A percentile compares a stretch with the other conserved stretches of the same genome.
Conservation (phyloP, 2,329 filamentous ascomycete species). For the Fusarium paranaense region DNA sequence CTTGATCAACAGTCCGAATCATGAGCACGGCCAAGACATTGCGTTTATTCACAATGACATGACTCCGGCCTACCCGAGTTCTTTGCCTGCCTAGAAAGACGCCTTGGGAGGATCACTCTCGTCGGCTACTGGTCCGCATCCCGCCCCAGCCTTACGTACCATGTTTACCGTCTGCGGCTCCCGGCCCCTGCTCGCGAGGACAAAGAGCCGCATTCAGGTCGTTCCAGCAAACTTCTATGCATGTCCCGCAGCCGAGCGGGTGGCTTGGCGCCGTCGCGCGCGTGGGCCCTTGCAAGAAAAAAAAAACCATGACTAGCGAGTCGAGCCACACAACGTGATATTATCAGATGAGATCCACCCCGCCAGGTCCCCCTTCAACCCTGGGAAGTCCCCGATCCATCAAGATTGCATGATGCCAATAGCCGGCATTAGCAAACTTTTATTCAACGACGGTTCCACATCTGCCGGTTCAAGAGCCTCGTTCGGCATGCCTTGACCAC, state of each 20-base stretch:
- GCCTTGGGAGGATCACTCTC: not conserved
- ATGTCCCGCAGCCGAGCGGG: slow-evolving; percentile 23
- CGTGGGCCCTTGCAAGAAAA: not conserved
- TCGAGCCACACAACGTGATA: slow-evolving; percentile 35
- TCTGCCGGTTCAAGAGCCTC: slow-evolving; percentile 6
- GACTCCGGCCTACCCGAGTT: not conserved
- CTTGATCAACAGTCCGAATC: not conserved
- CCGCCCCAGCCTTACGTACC: slow-evolving; percentile 3
- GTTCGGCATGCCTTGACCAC: slow-evolving; percentile 12
- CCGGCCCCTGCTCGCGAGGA: not conserved
- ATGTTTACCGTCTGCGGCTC: not conserved
- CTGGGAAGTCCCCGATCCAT: slow-evolving; percentile 28
- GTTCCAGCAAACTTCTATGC: slow-evolving; percentile 37
- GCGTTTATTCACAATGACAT: not conserved
- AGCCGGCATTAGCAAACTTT: slow-evolving; percentile 45
- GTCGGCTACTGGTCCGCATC: not conserved
- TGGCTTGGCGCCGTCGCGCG: slow-evolving; percentile 21
- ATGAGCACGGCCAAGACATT: not conserved
- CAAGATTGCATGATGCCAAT: slow-evolving; percentile 36
- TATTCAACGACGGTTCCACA: slow-evolving; percentile 46
- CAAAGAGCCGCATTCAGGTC: slow-evolving; percentile 36
- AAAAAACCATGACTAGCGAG: slow-evolving; percentile 17
- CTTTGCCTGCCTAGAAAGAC: not conserved
- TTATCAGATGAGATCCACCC: slow-evolving; percentile 42
- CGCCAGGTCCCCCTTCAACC: not conserved